Evolutionary conservation across 2,329 filamentous ascomycete species (phyloP), one percentile per base, ranked within the genome.

Genomic region (Calonectria henricotiae): DNA sequence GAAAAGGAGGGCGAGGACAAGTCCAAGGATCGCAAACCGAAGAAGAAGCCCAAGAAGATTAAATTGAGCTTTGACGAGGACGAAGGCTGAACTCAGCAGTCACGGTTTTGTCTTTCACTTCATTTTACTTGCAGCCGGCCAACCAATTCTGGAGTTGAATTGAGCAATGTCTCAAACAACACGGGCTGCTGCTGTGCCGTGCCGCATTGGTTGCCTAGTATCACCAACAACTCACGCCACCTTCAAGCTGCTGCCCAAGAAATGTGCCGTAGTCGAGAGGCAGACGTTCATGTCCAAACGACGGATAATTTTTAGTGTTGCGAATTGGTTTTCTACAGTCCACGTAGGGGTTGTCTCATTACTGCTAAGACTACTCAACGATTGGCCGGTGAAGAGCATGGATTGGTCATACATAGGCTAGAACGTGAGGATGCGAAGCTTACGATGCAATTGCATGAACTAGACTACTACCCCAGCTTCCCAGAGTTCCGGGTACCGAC

Each of bases 61-160:
- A 92, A 92, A 82, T 83, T 92, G 54, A 92, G 90, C 80, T 92
- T 92, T 78, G 89, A 89, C 30, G 88, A 91, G 67, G 89, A 91
- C 20, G 88, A 90, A 39, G 85, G 82, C 23, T 82, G 82, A 84
- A 67, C 4, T 20, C 35, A 30, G 32, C 25, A 7, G 35, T 41
- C 35, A 43, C 49, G 12, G 23, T 23, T 30, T 23, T 60, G 43
- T 35, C 35, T 13, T 15, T 58, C 6, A 13, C 23, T 49, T 15
- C 13, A 58, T 32, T 39, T 27, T 9, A 58, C 37, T 58, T 25
- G 51, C 51, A 58, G 32, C 51, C 6, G 51, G 20, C 51, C 51
- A 58, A 47, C 27, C 43, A 46, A 27, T 39, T n/a, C 41, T 46
- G 17, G 27, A 47, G 37, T 37, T 49, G 64, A 47, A 25, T 37